Evolutionary conservation across 768 basidiomycete species (phyloP), one percentile per base, ranked within the genome.

Genomic region (Rubroboletus pulcherrimus): DNA sequence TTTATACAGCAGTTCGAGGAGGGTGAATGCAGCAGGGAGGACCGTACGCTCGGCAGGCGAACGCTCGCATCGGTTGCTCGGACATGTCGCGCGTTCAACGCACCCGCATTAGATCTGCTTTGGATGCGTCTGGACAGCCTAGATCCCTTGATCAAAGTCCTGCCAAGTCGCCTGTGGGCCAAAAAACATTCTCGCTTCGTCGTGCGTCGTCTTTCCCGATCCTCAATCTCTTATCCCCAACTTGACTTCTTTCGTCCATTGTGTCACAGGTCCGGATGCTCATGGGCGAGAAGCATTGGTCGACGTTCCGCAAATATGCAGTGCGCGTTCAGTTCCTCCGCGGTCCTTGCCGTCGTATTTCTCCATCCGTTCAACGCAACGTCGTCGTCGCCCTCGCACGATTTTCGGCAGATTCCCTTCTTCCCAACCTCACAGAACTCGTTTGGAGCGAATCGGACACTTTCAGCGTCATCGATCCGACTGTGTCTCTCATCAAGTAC

Each of bases 1-100:
- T 58, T 47, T 39, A 47, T 63, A 40, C 43, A 41, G 5, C 37
- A 51, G 3, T 41, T 17, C n/a, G 56, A 55, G 12, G 53, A 55
- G 15, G 11, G 19, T 11, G 38, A 43, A 21, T 43, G 33, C 7
- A 26, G 26, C 21, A 14, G 5, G 14, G 48, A 17, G 15, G 19
- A 40, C 34, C 8, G 24, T n/a, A 42, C 26, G 8, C 34, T 31
- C 5, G 43, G 53, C 30, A 62, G 53, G 39, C 49, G 39, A 29
- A 45, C 61, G 7, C 61, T 65, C 29, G 64, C 57, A 31, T 54
- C 58, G 7, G 54, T 66, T 10, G 62, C 65, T 6, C 55, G 59
- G 39, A 66, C 62, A 2, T 66, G 65, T 41, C 55, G 45, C 4
- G 42, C 53, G 7, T 66, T 64, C 49, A 55, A 53, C n/a, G 54